Conservation (phyloP, 305 asterid genomes). For the Plantago coronopus region DNA sequence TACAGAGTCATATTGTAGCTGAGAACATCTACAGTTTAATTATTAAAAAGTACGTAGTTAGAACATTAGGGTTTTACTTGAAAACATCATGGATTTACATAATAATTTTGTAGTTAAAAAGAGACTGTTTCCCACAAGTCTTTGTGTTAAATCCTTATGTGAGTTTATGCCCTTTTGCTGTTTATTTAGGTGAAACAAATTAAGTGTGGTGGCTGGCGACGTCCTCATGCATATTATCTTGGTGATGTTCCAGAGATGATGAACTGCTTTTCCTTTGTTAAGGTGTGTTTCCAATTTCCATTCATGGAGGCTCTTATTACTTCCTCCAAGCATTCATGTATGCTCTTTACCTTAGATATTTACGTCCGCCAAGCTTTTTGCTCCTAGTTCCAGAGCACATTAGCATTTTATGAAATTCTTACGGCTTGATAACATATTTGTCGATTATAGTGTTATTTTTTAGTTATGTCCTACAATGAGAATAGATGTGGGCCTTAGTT, state of each 20-base stretch:
- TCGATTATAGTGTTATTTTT: background rate
- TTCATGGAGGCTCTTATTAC: slow-evolving; percentile 8
- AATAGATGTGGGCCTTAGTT: background rate
- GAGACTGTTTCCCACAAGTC: too few relatives aligned
- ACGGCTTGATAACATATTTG: slow-evolving; percentile 5
- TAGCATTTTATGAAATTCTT: slow-evolving; percentile 2
- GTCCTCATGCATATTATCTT: slow-evolving; percentile 87
- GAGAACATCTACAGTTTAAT: too few relatives aligned
- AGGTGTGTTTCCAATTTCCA: slow-evolving; percentile 41
- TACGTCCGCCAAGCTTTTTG: background rate
- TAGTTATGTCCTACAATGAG: slow-evolving; percentile 3
- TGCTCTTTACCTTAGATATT: background rate
- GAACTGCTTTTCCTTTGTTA: slow-evolving; percentile 86
- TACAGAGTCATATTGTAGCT: too few relatives aligned
- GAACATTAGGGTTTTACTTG: too few relatives aligned
- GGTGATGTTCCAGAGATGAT: slow-evolving; percentile 73
- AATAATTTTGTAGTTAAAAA: too few relatives aligned
- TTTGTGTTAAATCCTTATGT: slow-evolving; percentile 19
- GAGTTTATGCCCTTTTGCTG: slow-evolving; percentile 21
- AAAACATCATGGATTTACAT: too few relatives aligned
- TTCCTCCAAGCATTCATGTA: background rate
- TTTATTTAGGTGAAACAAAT: slow-evolving; percentile 61
- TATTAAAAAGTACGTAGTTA: too few relatives aligned
- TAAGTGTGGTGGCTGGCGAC: slow-evolving; percentile 97
- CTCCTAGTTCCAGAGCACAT: slow-evolving; percentile 1